A percentile compares a stretch with the other conserved stretches of the same genome.
Conservation (phyloP, 2,329 filamentous ascomycete genomes). For the Colletotrichum simmondsii region DNA sequence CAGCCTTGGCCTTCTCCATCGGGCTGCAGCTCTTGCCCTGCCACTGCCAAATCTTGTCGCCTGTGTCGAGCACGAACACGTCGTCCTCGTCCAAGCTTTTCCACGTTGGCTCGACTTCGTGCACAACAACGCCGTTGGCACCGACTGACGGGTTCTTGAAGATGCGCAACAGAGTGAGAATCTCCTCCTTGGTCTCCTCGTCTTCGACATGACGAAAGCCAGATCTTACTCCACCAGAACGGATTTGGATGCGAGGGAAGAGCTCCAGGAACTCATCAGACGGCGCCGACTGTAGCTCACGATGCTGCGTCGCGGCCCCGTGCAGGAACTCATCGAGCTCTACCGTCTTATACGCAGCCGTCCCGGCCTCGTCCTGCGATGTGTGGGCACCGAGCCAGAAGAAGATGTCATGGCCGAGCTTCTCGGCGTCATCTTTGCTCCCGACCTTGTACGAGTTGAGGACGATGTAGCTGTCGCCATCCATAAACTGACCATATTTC, state of each 20-base stretch:
- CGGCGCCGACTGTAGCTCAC: conserved; percentile 69
- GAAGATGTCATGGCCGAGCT: conserved; percentile 72
- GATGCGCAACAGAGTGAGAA: conserved; percentile 67
- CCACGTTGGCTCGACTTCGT: conserved; percentile 72
- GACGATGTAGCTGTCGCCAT: conserved; percentile 76
- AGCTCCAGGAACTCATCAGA: conserved; percentile 70
- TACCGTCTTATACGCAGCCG: conserved; percentile 77
- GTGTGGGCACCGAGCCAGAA: conserved; percentile 77
- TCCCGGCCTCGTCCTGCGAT: conserved; percentile 75
- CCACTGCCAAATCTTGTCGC: conserved; percentile 76
- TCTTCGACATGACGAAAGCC: conserved; percentile 73
- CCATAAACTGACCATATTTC: conserved; percentile 69
- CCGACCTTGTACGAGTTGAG: conserved; percentile 68
- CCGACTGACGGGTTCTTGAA: conserved; percentile 67
- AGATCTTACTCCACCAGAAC: conserved; percentile 68
- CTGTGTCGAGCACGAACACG: conserved; percentile 72
- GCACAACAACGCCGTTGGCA: conserved; percentile 64
- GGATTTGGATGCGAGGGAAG: conserved; percentile 70
- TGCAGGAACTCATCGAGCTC: conserved; percentile 75
- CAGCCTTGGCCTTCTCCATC: conserved; percentile 76
- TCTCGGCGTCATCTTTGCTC: conserved; percentile 51
- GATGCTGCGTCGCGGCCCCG: conserved; percentile 71
- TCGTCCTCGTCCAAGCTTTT: conserved; percentile 72
- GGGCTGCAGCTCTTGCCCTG: conserved; percentile 73
- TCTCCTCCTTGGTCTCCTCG: conserved; percentile 51